Conservation (phyloP, 164 flowering plant genomes). For the Macadamia tetraphylla region DNA sequence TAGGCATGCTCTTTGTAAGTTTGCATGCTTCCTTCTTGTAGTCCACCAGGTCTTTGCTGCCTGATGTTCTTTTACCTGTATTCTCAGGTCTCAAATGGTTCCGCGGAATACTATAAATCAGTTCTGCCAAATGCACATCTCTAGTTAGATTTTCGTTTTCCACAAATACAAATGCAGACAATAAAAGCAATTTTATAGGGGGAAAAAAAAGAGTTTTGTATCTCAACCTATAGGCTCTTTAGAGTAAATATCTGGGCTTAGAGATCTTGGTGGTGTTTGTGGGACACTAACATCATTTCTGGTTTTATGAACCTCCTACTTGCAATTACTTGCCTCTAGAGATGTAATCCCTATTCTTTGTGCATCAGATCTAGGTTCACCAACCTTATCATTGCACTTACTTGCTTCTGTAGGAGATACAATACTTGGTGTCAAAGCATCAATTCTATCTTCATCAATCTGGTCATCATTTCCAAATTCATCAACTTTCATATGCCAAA, state of each 20-base stretch:
- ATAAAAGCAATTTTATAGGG: too few species aligned
- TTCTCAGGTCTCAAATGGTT: slow-evolving; percentile 18
- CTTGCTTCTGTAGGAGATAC: slow-evolving; percentile 2
- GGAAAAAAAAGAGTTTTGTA: not conserved
- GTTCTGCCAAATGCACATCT: slow-evolving; percentile 19
- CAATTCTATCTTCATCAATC: not conserved
- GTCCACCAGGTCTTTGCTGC: slow-evolving; percentile 23
- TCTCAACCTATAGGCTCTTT: slow-evolving; percentile 41
- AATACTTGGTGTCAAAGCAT: not conserved
- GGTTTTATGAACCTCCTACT: slow-evolving; percentile 1
- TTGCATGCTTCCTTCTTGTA: slow-evolving; percentile 33
- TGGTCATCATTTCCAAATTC: too few species aligned
- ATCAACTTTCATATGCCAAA: too few species aligned
- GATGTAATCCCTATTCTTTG: slow-evolving; percentile 1
- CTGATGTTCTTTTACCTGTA: slow-evolving; percentile 21
- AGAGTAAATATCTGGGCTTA: slow-evolving; percentile 32
- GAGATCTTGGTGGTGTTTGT: slow-evolving; percentile 34
- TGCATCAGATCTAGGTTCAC: slow-evolving; percentile 1
- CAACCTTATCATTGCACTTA: not conserved
- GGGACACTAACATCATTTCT: not conserved
- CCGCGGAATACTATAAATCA: slow-evolving; percentile 18
- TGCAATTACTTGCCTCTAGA: slow-evolving; percentile 2
- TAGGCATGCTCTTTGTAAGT: slow-evolving; percentile 36
- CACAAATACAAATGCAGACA: not conserved
- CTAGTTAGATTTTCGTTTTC: not conserved